phyloP scores from a whole-genome alignment of 2,329 filamentous ascomycete species.

The Colletotrichum gigasporum region DNA sequence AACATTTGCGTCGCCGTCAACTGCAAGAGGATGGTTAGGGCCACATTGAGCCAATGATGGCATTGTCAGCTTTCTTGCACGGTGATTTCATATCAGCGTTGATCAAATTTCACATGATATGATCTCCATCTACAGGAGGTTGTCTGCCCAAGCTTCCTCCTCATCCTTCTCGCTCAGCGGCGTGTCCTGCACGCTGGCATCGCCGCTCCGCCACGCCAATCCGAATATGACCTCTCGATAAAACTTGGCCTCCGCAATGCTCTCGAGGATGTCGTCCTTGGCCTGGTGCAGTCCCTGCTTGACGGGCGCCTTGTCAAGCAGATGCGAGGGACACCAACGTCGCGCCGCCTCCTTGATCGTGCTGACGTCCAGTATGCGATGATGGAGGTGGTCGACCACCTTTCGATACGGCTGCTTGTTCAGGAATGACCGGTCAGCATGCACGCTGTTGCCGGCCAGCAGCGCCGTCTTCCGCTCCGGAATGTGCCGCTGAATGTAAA shows the following conservation, averaged over 20 bases:
- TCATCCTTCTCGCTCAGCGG: slow-evolving; percentile 28
- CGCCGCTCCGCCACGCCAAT: slow-evolving; percentile 35
- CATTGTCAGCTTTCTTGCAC: too few species aligned
- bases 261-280: slow-evolving; percentile 90
- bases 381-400: slow-evolving; percentile 82
- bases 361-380: slow-evolving; percentile 92
- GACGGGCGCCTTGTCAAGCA: slow-evolving; percentile 69
- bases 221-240: slow-evolving; percentile 78
- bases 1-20: too few species aligned
- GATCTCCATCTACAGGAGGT: slow-evolving; percentile 27
- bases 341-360: slow-evolving; percentile 89
- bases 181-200: slow-evolving; percentile 18
- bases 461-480: slow-evolving; percentile 74
- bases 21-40: too few species aligned
- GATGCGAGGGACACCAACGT: slow-evolving; percentile 76
- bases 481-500: slow-evolving; percentile 79
- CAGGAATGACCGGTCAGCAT: slow-evolving; percentile 88
- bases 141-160: slow-evolving; percentile 32
- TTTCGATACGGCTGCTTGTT: slow-evolving; percentile 76
- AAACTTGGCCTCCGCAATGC: slow-evolving; percentile 89
- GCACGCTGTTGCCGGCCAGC: slow-evolving; percentile 91
- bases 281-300: slow-evolving; percentile 87
- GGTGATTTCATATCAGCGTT: background rate
- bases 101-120: background rate
- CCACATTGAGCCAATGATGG: too few species aligned